phyloP scores from a whole-genome alignment of 164 flowering plant species.

The Macadamia tetraphylla region DNA sequence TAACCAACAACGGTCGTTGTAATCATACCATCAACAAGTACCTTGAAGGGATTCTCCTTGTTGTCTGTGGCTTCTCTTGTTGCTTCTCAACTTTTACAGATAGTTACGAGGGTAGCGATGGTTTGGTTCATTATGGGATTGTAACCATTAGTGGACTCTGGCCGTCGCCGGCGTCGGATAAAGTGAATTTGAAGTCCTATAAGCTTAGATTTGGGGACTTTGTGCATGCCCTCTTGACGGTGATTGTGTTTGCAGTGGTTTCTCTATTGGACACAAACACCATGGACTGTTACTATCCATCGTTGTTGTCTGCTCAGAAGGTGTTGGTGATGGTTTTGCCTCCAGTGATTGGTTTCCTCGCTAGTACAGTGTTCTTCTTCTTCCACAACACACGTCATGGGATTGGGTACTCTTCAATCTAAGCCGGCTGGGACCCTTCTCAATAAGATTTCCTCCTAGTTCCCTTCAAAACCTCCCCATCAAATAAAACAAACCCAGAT shows the following conservation, averaged over 20 bases:
- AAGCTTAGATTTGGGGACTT: conserved; percentile 62
- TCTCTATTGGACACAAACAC: conserved; percentile 53
- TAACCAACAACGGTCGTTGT: conserved; percentile 74
- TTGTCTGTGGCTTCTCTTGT: conserved; percentile 54
- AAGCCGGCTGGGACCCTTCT: too few species aligned
- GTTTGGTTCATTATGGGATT: conserved; percentile 49
- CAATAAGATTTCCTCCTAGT: too few species aligned
- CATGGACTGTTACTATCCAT: conserved; percentile 60
- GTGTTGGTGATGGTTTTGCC: conserved; percentile 58
- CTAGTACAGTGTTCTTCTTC: conserved; percentile 41
- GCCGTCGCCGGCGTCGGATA: conserved; percentile 20
- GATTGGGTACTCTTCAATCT: conserved; percentile 55
- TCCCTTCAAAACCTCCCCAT: too few species aligned
- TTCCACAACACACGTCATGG: conserved; percentile 82
- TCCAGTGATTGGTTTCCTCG: conserved; percentile 47
- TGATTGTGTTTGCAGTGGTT: conserved; percentile 50
- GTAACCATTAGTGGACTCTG: conserved; percentile 64
- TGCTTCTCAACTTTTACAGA: conserved; percentile 69
- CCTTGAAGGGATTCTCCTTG: conserved; percentile 40
- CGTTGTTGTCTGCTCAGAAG: conserved; percentile 38
- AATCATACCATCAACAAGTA: conserved; percentile 45
- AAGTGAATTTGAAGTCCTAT: conserved; percentile 34
- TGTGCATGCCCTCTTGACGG: conserved; percentile 54
- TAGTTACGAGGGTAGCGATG: conserved; percentile 53
- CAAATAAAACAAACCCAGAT: too few species aligned